phyloP scores from a whole-genome alignment of 2,329 filamentous ascomycete genomes.

The Verticillium isaacii region DNA sequence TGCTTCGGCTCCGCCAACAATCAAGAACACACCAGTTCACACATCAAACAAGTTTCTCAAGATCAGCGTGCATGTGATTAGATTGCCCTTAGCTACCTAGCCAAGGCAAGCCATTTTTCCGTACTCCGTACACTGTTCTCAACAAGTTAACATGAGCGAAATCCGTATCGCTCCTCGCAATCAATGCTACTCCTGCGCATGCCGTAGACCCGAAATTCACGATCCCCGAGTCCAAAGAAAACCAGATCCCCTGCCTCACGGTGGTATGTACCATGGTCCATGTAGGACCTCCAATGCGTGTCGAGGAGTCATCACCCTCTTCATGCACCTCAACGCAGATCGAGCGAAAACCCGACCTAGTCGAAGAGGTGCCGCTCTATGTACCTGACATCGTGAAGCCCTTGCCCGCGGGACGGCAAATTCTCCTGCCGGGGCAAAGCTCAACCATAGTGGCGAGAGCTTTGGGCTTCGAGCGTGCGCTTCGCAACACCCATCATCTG shows the following conservation, averaged over 20 bases:
- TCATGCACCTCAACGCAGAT: neutral
- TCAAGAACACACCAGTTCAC: too few relatives aligned
- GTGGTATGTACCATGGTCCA: neutral
- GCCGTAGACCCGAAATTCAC: neutral
- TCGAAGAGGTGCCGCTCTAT: conserved; percentile 6
- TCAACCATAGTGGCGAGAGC: conserved; percentile 9
- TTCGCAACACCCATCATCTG: conserved; percentile 32
- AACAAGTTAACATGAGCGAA: neutral
- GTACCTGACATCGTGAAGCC: conserved; percentile 14
- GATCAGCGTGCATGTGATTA: neutral
- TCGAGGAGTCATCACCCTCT: neutral
- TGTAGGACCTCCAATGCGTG: neutral
- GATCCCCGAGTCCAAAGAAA: neutral
- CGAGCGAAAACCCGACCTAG: neutral
- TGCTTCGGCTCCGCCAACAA: too few relatives aligned
- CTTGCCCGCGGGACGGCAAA: conserved; percentile 1
- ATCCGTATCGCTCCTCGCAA: neutral
- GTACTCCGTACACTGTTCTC: neutral
- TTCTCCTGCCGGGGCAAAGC: neutral
- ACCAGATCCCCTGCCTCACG: neutral
- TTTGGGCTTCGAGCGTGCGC: conserved; percentile 21
- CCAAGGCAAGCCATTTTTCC: neutral
- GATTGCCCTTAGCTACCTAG: neutral
- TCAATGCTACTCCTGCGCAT: neutral
- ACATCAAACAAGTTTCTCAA: too few relatives aligned